Percentiles rank a stretch among this genome's conserved stretches.
phyloP scores from a whole-genome alignment of 2,329 filamentous ascomycete species.

The Biscogniauxia sp. region DNA sequence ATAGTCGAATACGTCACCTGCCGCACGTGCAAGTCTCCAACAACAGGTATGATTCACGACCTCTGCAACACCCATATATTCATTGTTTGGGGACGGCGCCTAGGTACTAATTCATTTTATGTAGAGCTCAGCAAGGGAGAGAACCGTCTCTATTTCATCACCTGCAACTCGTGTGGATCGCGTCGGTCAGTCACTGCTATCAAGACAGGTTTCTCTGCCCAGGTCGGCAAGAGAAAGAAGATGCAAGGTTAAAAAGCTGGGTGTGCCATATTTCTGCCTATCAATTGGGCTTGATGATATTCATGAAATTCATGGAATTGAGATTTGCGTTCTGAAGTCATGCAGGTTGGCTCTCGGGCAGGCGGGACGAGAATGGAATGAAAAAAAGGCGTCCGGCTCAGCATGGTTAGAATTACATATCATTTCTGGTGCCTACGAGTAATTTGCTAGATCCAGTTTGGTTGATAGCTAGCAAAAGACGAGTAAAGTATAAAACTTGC shows the following conservation, averaged over 20 bases:
- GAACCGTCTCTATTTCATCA: constrained; percentile 98
- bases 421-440: background rate
- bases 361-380: constrained; percentile 10
- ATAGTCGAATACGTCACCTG: constrained; percentile 95
- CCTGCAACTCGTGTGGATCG: constrained; percentile 83
- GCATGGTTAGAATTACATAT: background rate
- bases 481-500: too few relatives aligned
- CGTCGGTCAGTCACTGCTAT: constrained; percentile 92
- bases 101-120: background rate
- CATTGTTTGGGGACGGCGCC: too few relatives aligned
- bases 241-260: constrained; percentile 68
- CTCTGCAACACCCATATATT: too few relatives aligned
- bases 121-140: constrained; percentile 98
- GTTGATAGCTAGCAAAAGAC: too few relatives aligned
- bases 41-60: constrained; percentile 35
- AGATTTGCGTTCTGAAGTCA: background rate
- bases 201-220: constrained; percentile 99
- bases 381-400: constrained; percentile 4
- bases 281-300: background rate
- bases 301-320: background rate
- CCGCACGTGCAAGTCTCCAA: constrained; percentile 94
- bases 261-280: background rate
- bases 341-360: background rate
- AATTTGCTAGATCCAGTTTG: background rate
- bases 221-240: constrained; percentile 98